These are phyloP conservation scores for Beta macrorhiza DNA, from an alignment of 179 eudicot genomes.

Conservation along the genomic window DNA sequence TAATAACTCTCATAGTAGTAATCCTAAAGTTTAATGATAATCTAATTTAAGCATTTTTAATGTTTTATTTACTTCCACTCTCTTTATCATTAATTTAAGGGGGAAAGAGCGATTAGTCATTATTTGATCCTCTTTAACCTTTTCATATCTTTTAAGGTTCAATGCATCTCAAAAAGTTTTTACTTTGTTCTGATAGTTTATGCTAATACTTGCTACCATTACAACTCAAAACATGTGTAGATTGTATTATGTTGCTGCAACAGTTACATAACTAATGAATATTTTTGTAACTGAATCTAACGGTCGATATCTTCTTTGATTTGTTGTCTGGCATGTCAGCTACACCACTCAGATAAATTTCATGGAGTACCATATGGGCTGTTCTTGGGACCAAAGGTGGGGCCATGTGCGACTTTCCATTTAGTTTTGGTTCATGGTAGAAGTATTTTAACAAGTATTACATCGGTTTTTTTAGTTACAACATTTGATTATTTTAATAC, in stretches of 20 bases:
- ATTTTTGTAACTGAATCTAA: slow-evolving; percentile 30
- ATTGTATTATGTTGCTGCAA: neutral
- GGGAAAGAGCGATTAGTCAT: neutral
- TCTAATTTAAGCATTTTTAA: too few relatives aligned
- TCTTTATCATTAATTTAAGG: slow-evolving; percentile 11
- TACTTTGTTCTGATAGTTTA: neutral
- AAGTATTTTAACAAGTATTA: too few relatives aligned
- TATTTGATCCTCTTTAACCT: neutral
- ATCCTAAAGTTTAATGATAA: too few relatives aligned
- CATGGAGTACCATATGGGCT: slow-evolving; percentile 93
- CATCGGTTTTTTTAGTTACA: too few relatives aligned
- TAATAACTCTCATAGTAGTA: too few relatives aligned
- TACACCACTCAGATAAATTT: slow-evolving; percentile 90
- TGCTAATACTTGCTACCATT: neutral
- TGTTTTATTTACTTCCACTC: neutral
- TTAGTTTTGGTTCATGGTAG: too few relatives aligned
- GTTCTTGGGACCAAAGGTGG: slow-evolving; percentile 92
- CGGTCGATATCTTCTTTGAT: slow-evolving; percentile 36
- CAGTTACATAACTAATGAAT: neutral
- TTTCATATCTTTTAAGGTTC: slow-evolving; percentile 2
- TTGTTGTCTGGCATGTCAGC: slow-evolving; percentile 44
- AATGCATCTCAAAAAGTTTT: slow-evolving; percentile 19
- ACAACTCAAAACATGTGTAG: slow-evolving; percentile 18
- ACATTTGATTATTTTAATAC: too few relatives aligned
- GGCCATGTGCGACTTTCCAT: slow-evolving; percentile 1